Conservation (phyloP, 2,329 filamentous ascomycete genomes). For the Penicillium sumatraense region DNA sequence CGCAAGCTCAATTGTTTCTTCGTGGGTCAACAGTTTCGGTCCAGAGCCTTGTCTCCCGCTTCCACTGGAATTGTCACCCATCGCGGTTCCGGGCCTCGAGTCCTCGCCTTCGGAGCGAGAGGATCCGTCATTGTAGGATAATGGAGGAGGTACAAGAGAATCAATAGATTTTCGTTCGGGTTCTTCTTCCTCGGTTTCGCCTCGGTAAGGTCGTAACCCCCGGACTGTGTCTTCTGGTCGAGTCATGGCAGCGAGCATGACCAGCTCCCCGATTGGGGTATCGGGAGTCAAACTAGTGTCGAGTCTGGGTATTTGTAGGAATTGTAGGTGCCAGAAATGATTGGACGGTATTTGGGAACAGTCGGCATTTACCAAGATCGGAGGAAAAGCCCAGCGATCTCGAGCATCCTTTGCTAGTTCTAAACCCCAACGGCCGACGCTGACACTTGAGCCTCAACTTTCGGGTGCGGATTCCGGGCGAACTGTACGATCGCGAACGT, state of each 20-base stretch:
- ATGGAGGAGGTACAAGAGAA: constrained; percentile 27
- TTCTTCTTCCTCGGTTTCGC: constrained; percentile 40
- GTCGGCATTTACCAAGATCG: constrained; percentile 13
- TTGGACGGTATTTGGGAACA: background rate
- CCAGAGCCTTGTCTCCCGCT: constrained; percentile 27
- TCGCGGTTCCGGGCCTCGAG: constrained; percentile 30
- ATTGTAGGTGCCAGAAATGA: background rate
- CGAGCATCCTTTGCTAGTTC: constrained; percentile 20
- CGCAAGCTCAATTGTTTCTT: constrained; percentile 52
- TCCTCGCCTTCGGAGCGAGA: constrained; percentile 35
- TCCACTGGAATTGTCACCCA: constrained; percentile 26
- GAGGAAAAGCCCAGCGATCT: constrained; percentile 4
- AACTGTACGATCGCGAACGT: background rate
- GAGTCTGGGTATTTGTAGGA: background rate
- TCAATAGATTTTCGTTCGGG: constrained; percentile 32
- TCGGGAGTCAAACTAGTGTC: constrained; percentile 3
- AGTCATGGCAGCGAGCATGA: constrained; percentile 41
- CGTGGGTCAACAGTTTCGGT: constrained; percentile 41
- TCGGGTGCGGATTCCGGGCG: background rate
- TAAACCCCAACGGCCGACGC: constrained; percentile 6
- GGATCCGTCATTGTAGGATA: constrained; percentile 33
- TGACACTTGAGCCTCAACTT: background rate
- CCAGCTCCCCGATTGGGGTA: constrained; percentile 2
- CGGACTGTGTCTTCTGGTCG: constrained; percentile 44
- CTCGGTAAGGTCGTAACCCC: constrained; percentile 36